A percentile compares a stretch with the other conserved stretches of the same genome.
These are phyloP conservation scores for Puccinia coronata DNA, from an alignment of 1,284 basidiomycete genomes.

Conservation along the genomic window DNA sequence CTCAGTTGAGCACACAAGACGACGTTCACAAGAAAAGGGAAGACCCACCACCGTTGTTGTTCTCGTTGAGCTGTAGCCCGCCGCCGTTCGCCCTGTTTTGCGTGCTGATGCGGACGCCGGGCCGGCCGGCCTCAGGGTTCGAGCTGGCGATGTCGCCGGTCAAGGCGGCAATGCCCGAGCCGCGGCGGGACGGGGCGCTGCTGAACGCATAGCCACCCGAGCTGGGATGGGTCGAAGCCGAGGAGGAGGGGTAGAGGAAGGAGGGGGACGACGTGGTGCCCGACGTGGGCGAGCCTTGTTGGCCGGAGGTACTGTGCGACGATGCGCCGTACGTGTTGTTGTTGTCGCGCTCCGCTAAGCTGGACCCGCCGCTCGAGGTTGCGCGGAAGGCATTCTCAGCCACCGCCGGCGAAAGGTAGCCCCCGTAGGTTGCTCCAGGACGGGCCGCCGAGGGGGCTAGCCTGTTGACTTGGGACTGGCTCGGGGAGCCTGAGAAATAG, in stretches of 20 bases:
- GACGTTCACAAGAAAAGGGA: background rate
- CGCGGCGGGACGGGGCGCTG: conserved; percentile 1
- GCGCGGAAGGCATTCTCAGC: conserved; percentile 2
- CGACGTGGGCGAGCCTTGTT: background rate
- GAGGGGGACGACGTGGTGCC: background rate
- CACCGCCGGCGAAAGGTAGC: conserved; percentile 17
- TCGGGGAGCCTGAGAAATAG: conserved; percentile 22
- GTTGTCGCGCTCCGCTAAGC: conserved; percentile 4
- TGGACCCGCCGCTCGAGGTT: background rate
- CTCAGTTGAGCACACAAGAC: background rate
- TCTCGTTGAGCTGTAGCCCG: background rate
- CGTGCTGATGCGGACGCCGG: background rate
- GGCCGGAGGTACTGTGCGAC: background rate
- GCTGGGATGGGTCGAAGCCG: background rate
- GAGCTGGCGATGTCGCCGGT: background rate
- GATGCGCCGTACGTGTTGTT: background rate
- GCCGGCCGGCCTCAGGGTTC: background rate
- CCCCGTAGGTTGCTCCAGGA: conserved; percentile 9
- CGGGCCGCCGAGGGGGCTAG: background rate
- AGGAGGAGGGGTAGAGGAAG: conserved; percentile 25
- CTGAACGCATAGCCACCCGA: conserved; percentile 18
- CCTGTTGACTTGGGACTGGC: conserved; percentile 2
- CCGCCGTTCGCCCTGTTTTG: background rate
- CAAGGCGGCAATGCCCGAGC: conserved; percentile 1
- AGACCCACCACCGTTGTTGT: background rate